Percentiles rank a stretch among this genome's conserved stretches.
Conservation (phyloP, 495 filamentous ascomycete species). For the Penicillium chermesinum region DNA sequence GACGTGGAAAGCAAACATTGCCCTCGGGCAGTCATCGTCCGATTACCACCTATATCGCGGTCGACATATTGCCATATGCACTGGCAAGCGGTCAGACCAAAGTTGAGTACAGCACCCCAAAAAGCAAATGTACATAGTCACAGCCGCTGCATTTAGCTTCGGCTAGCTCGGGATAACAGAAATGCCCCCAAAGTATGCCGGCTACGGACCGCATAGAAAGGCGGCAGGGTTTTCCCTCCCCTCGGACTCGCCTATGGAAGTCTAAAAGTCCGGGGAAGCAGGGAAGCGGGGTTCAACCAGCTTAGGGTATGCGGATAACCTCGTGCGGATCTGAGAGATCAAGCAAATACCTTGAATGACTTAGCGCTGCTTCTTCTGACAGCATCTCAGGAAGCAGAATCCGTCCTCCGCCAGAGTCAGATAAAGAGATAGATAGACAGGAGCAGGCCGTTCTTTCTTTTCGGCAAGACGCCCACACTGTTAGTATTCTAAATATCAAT, state of each 20-base stretch:
- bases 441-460: too few relatives aligned
- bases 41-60: not conserved
- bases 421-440: too few relatives aligned
- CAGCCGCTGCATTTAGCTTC: not conserved
- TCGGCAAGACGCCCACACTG: too few relatives aligned
- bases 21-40: not conserved
- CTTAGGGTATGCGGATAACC: too few relatives aligned
- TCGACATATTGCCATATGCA: not conserved
- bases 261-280: not conserved
- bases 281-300: not conserved
- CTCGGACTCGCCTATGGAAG: not conserved
- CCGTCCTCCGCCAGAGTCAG: not conserved
- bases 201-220: too few relatives aligned
- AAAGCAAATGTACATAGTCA: not conserved
- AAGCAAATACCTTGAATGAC: too few relatives aligned
- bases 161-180: not conserved
- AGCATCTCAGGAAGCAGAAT: constrained; percentile 11
- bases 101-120: too few relatives aligned
- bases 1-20: not conserved
- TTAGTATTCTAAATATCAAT: too few relatives aligned
- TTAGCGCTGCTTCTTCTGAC: too few relatives aligned
- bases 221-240: not conserved
- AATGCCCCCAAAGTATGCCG: too few relatives aligned
- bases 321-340: too few relatives aligned
- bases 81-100: not conserved